Base-by-base conservation (phyloP, 371 early-diverging fungal species). In the Mucor plumbeus region DNA sequence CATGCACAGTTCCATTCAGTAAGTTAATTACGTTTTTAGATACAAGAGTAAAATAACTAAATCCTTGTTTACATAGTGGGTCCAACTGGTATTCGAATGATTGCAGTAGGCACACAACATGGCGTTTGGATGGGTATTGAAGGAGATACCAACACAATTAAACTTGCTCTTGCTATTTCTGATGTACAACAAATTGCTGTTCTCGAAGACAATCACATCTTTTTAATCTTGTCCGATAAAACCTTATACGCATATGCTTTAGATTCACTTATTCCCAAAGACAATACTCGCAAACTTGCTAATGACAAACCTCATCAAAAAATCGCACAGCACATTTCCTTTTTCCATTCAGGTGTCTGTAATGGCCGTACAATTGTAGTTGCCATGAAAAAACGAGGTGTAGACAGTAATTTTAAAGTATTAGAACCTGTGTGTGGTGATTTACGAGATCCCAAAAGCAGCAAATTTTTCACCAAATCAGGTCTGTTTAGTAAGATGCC, bases 21-120 rank as follows among this genome's bases (percentile, higher is more conserved):
- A 84, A 74, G 78, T 64, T 11, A 8, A 5, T 26, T 26, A 26
- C 3, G 3, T 26, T 26, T 26, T 26, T 26, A 26, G 26, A 26
- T 26, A 26, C 26, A 26, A 26, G 26, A 26, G 26, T 26, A 26
- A 26, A 26, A 26, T 26, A 26, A 26, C 3, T 26, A 26, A 26
- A 26, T 26, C 1, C 35, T 31, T 54, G 56, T 31, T 35, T 2
- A 2, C 10, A n/a, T 33, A 82, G 82, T 65, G 40, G 79, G 81
- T 13, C 63, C 83, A 17, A 75, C 67, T n/a, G 77, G 75, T 57
- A 85, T 89, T 65, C 85, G 86, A 4, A 83, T 88, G 71, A 81
- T 93, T 47, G 90, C 89, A 9, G 79, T 96, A 26, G 97, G 94
- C 34, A 93, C 96, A 1, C 93, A 93, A 58, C 73, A 80, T 15